Evolutionary conservation across 2,329 filamentous ascomycete species (phyloP).

Genomic region (Paraconiothyrium brasiliense): DNA sequence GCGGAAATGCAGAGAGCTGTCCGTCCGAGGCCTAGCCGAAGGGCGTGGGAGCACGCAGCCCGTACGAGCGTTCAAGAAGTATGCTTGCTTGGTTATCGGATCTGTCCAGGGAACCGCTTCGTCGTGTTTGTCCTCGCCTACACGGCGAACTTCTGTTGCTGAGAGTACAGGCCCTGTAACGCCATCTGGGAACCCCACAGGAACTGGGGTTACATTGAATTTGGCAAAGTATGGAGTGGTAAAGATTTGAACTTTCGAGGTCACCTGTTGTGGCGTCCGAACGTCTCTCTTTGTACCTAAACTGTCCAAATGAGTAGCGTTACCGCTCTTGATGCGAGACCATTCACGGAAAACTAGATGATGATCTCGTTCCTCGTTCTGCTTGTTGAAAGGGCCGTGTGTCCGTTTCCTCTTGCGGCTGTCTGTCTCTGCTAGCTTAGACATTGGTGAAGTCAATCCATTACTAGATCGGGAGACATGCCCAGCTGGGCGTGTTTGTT

Average conservation of each 20-base stretch:
- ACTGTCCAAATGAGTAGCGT: slow-evolving; percentile 42
- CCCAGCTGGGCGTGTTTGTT: background rate
- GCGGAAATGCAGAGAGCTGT: slow-evolving; percentile 10
- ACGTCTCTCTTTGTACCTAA: slow-evolving; percentile 21
- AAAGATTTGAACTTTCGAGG: background rate
- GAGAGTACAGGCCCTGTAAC: background rate
- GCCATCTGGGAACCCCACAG: slow-evolving; percentile 24
- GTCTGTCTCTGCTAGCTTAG: background rate
- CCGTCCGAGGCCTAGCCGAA: slow-evolving; percentile 24
- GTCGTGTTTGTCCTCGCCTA: slow-evolving; percentile 31
- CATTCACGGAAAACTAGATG: slow-evolving; percentile 46
- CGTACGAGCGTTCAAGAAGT: slow-evolving; percentile 65
- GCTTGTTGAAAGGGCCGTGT: background rate
- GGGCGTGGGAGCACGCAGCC: slow-evolving; percentile 53
- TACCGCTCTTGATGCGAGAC: slow-evolving; percentile 57
- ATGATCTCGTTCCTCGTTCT: slow-evolving; percentile 11
- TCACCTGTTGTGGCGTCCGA: too few relatives aligned
- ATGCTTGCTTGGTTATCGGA: slow-evolving; percentile 64
- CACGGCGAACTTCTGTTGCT: background rate
- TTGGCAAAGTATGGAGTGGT: slow-evolving; percentile 10
- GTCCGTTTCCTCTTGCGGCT: slow-evolving; percentile 36
- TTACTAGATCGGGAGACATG: background rate
- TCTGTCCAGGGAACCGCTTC: slow-evolving; percentile 67
- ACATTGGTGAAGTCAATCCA: background rate
- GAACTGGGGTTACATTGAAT: slow-evolving; percentile 24